Conservation (phyloP, 495 filamentous ascomycete species). For the Ramalina intermedia region DNA sequence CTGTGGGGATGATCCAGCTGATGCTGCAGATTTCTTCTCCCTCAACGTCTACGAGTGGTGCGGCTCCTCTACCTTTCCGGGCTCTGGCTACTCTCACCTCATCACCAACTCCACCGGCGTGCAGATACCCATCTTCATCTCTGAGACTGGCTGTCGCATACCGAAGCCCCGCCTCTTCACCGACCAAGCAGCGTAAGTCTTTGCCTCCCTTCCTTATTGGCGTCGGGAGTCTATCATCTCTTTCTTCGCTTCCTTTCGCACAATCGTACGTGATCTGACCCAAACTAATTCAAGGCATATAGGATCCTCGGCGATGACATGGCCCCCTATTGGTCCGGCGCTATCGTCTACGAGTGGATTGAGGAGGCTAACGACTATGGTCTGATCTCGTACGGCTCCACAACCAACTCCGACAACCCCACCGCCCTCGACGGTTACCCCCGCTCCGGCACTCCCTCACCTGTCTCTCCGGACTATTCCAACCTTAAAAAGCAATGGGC, state of each 20-base stretch:
- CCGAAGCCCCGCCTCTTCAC: conserved; percentile 53
- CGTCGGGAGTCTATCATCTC: too few species aligned
- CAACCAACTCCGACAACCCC: conserved; percentile 29
- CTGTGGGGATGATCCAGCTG: conserved; percentile 51
- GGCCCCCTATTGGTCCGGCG: conserved; percentile 62
- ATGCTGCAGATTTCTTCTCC: conserved; percentile 69
- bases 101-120: conserved; percentile 42
- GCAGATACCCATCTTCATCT: conserved; percentile 73
- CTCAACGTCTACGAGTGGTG: conserved; percentile 90
- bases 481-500: conserved; percentile 71
- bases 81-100: conserved; percentile 57
- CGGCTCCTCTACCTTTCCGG: conserved; percentile 42
- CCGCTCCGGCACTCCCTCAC: conserved; percentile 58
- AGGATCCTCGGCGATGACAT: conserved; percentile 58
- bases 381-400: conserved; percentile 60
- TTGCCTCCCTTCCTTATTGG: too few species aligned
- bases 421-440: conserved; percentile 49
- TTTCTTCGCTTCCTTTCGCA: too few species aligned
- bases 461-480: conserved; percentile 58
- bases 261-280: too few species aligned
- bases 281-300: neutral
- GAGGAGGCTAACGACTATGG: conserved; percentile 76
- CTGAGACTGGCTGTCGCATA: conserved; percentile 65
- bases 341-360: conserved; percentile 86
- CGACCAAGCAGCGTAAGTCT: conserved; percentile 45